Conservation (phyloP, 1,139 yeast genomes). For the Saccharomyces hybrid region DNA sequence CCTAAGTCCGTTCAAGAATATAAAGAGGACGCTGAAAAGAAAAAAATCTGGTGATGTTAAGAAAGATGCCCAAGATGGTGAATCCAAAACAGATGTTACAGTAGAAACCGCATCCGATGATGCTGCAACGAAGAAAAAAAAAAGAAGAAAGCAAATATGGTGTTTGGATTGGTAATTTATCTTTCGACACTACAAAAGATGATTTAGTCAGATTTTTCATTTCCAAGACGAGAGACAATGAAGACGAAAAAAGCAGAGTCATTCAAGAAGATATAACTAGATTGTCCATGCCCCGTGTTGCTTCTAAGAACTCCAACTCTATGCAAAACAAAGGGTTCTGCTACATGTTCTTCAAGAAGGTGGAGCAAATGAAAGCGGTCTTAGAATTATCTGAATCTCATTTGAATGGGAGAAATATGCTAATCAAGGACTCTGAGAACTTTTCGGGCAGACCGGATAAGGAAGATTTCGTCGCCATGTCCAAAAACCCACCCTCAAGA, state of each 20-base stretch:
- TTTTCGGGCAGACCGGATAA: slow-evolving; percentile 84
- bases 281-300: slow-evolving; percentile 54
- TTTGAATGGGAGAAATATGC: slow-evolving; percentile 75
- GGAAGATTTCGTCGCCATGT: slow-evolving; percentile 38
- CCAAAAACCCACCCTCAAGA: slow-evolving; percentile 80
- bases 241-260: slow-evolving; percentile 34
- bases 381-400: slow-evolving; percentile 61
- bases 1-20: slow-evolving; percentile 33
- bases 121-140: slow-evolving; percentile 18
- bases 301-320: slow-evolving; percentile 43
- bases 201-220: slow-evolving; percentile 61
- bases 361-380: slow-evolving; percentile 55
- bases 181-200: slow-evolving; percentile 76
- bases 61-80: slow-evolving; percentile 13
- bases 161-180: slow-evolving; percentile 90
- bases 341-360: slow-evolving; percentile 71
- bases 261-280: slow-evolving; percentile 46
- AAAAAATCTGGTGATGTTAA: slow-evolving; percentile 12
- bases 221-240: slow-evolving; percentile 45
- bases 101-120: slow-evolving; percentile 8
- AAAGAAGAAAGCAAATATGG: slow-evolving; percentile 47
- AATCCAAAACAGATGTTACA: slow-evolving; percentile 12
- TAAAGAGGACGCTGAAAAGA: slow-evolving; percentile 28
- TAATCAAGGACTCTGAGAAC: slow-evolving; percentile 74
- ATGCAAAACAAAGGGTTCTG: slow-evolving; percentile 73